Base-by-base conservation (phyloP, 2,329 filamentous ascomycete genomes). In the Calonectria pteridis region DNA sequence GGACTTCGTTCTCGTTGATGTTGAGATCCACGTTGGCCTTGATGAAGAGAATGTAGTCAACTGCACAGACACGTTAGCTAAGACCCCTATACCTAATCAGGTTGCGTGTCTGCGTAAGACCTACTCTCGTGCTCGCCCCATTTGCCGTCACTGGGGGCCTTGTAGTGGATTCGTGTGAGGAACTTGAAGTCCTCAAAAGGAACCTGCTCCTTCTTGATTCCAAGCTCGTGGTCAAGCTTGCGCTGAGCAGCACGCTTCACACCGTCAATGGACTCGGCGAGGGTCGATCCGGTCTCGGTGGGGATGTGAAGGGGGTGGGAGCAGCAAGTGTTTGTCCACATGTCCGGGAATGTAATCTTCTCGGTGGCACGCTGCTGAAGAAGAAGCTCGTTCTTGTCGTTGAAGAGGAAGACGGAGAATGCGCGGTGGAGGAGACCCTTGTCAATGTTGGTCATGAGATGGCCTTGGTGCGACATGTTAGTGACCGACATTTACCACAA, bases 281-380 rank as follows among this genome's bases (percentile, higher is more conserved):
- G 89, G 78, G 93, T 94, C 37, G 92, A 91, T 76, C 97, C 97
- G 31, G 95, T 98, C 91, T 99, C 97, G 77, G 94, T 93, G 11
- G 97, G 94, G 78, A 98, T 94, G 69, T 95, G 94, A 74, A 99
- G 90, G 6, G 97, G 97, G 86, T 99, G 97, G 49, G 97, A 99
- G 89, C 97, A 99, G 90, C 97, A 99, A 37, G 97, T 99, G 87
- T 99, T 99, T 77, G 97, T 99, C 97, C 97, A 99, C 93, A 98
- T 96, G 84, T 98, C 95, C 63, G 97, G 96, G 87, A 99, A 99
- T 9, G 97, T 99, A 83, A 99, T 99, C 89, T 99, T 99, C 88
- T 98, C 96, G 50, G 93, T 88, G 33, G 97, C 97, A 78, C 97
- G 94, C 88, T 98, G 97, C 87, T 99, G 97, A 66, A 99, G 92